phyloP scores from a whole-genome alignment of 495 filamentous ascomycete species.

The Podospora australis region DNA sequence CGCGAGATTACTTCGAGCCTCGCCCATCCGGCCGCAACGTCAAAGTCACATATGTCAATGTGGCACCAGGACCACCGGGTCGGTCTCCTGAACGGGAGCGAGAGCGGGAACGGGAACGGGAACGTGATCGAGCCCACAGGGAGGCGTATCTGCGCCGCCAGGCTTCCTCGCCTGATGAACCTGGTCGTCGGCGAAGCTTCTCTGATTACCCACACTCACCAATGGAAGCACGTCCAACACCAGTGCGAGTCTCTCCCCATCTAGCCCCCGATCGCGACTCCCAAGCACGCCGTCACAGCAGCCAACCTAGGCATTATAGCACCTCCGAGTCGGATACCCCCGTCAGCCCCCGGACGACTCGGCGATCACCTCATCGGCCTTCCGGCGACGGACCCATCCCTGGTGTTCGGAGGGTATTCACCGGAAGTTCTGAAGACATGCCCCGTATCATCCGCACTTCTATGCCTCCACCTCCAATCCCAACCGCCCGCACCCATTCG shows the following conservation, averaged over 20 bases:
- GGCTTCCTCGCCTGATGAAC: slow-evolving; percentile 21
- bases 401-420: slow-evolving; percentile 17
- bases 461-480: slow-evolving; percentile 14
- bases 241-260: slow-evolving; percentile 16
- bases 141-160: slow-evolving; percentile 21
- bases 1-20: slow-evolving; percentile 18
- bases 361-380: slow-evolving; percentile 6
- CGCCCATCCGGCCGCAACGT: too few species aligned
- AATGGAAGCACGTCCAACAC: slow-evolving; percentile 12
- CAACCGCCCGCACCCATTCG: slow-evolving; percentile 5
- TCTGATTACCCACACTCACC: slow-evolving; percentile 20
- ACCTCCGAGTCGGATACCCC: slow-evolving; percentile 18
- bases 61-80: slow-evolving; percentile 5
- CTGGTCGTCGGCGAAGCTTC: slow-evolving; percentile 21
- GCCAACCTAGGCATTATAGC: slow-evolving; percentile 23
- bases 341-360: slow-evolving; percentile 11
- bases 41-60: slow-evolving; percentile 20
- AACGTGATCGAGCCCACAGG: slow-evolving; percentile 14
- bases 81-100: slow-evolving; percentile 7
- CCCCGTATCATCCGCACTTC: slow-evolving; percentile 13
- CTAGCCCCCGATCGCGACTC: slow-evolving; percentile 11
- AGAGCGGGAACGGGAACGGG: slow-evolving; percentile 23
- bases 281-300: slow-evolving; percentile 19
- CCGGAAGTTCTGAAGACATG: slow-evolving; percentile 10
- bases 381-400: slow-evolving; percentile 21